Percentiles rank a stretch among this genome's conserved stretches.
Conservation (phyloP, 2,329 filamentous ascomycete genomes). For the Fusarium pseudoanthophilum region DNA sequence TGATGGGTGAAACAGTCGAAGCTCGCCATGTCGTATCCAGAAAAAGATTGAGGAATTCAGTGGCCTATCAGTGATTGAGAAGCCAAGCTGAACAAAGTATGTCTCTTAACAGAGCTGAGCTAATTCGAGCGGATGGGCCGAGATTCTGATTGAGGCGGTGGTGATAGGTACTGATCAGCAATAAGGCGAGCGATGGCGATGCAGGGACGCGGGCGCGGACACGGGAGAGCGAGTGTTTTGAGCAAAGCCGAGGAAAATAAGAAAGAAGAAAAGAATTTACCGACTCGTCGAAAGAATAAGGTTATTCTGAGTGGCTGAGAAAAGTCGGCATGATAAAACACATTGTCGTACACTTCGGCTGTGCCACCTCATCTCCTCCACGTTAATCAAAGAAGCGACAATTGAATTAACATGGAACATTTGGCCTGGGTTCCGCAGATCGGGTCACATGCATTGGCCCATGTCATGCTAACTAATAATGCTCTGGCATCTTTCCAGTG, state of each 20-base stretch:
- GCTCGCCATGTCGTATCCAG: constrained; percentile 22
- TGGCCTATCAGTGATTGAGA: neutral
- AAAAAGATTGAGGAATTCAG: constrained; percentile 19
- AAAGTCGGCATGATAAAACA: constrained; percentile 12
- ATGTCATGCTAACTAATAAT: constrained; percentile 23
- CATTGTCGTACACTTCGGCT: constrained; percentile 1
- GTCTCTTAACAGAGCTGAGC: neutral
- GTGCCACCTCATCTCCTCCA: constrained; percentile 34
- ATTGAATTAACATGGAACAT: neutral
- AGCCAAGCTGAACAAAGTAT: neutral
- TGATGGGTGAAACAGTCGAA: constrained; percentile 3
- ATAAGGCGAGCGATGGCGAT: neutral
- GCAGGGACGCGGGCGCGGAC: neutral
- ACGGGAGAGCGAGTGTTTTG: neutral
- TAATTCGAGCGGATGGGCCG: neutral
- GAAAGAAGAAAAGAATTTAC: constrained; percentile 4
- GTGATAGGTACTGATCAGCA: neutral
- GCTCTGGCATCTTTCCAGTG: constrained; percentile 38
- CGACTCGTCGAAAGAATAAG: constrained; percentile 6
- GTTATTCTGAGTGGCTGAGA: constrained; percentile 6
- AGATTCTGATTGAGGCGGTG: neutral
- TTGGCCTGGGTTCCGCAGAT: constrained; percentile 34
- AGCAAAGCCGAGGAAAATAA: neutral
- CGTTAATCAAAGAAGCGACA: constrained; percentile 18
- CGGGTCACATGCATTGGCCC: constrained; percentile 44